Evolutionary conservation across 2,329 filamentous ascomycete species (phyloP), one percentile per base, ranked within the genome.

Genomic region (Penicillium occitanis): DNA sequence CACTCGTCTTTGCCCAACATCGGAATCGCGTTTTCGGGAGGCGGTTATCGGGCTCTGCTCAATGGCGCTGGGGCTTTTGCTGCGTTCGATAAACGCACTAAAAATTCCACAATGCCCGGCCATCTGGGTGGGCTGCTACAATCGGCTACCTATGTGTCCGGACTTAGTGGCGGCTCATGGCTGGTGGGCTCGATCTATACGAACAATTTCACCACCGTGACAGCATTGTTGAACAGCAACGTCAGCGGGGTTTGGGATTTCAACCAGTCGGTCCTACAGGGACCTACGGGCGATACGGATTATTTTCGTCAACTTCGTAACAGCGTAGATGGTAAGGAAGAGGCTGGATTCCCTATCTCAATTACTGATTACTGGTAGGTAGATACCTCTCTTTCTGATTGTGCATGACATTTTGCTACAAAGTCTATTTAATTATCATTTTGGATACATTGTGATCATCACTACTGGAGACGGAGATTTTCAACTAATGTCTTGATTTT

Each of bases 41-140:
- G 92, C 74, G 92, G 92, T 46, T 96, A 95, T 76, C 85, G 93
- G 66, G 92, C 93, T n/a, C 83, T 96, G 80, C 82, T 93, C 80
- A 94, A 91, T 74, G 92, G 91, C 42, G 93, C 89, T n/a, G 93
- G 93, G 67, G 90, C 89, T 48, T 72, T 96, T 14, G 86, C 90
- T 30, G 93, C 92, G 0, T 93, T 92, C 69, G 93, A 97, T 76
- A 85, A 79, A 71, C 86, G 93, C 22, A 93, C 90, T 0, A 75
- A 82, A 0, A 86, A 87, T 64, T 82, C 88, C 1, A 90, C 86
- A 0, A 79, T 72, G 6, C 73, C 79, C 3, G 91, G 91, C 4
- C 90, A 92, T 58, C 82, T 97, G 33, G 91, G 92, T 60, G 93
- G 93, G 3, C 79, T 96, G 68, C 81, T 97, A 68, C 93, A 97